Evolutionary conservation across 73 alveolate genomes (phyloP).

Genomic region (Loxodes magnus): DNA sequence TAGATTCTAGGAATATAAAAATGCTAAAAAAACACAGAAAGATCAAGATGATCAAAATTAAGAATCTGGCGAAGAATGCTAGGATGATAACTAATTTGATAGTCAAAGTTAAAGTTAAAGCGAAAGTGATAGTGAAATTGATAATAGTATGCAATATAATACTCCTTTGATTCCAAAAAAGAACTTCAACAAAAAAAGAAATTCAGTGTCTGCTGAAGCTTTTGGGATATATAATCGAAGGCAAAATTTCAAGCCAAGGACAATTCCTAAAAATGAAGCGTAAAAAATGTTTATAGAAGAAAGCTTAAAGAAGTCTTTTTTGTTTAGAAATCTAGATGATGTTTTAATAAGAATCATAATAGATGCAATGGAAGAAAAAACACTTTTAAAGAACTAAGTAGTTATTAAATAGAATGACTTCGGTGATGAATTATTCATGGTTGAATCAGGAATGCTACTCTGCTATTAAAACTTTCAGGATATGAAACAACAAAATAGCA

Average conservation of each 20-base stretch:
- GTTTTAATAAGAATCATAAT: constrained; percentile 44
- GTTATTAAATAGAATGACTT: constrained; percentile 75
- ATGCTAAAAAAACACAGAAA: too few species aligned
- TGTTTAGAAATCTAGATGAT: constrained; percentile 48
- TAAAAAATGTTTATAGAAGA: constrained; percentile 47
- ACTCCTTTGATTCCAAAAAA: too few species aligned
- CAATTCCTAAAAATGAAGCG: constrained; percentile 36
- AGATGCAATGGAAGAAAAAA: constrained; percentile 62
- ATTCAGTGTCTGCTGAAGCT: constrained; percentile 60
- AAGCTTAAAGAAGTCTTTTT: constrained; percentile 33
- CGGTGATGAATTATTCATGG: constrained; percentile 75
- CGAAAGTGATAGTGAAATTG: too few species aligned
- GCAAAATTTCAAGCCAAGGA: constrained; percentile 45
- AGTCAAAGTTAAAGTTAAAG: too few species aligned
- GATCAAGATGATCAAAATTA: too few species aligned
- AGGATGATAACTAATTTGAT: too few species aligned
- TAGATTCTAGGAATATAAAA: too few species aligned
- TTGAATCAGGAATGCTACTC: constrained; percentile 54
- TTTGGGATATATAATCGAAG: constrained; percentile 52
- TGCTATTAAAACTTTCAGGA: constrained; percentile 43
- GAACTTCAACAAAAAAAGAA: constrained; percentile 25
- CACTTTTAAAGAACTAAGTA: constrained; percentile 9
- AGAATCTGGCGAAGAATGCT: too few species aligned
- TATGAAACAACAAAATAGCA: constrained; percentile 25
- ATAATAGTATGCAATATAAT: too few species aligned